Evolutionary conservation across 78 protist species (phyloP), one percentile per base, ranked within the genome.

Genomic region (Anaeramoeba flamelloides): DNA sequence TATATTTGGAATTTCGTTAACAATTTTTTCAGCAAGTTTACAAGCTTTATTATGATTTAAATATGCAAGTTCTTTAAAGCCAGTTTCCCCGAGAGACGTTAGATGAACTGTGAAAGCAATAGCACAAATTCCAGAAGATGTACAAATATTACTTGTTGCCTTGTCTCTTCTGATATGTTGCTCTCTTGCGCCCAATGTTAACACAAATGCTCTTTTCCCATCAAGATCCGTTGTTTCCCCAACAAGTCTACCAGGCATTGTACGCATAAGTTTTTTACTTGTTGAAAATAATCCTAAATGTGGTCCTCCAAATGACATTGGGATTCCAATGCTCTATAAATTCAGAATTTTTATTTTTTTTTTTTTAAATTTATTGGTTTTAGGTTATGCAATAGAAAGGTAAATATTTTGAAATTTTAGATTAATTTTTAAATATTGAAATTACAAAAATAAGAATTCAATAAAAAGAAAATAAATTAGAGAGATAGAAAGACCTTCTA

Each of bases 81-180:
- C 84, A 12, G 1, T 4, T 36, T 65, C 78, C n/a, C 84, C 84
- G 4, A 82, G 41, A 26, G 31, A n/a, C 32, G 84, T 2, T 12
- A 82, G 39, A 53, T 82, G 84, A n/a, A 74, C 41, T 0, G 79
- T 3, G 1, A 82, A 76, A 53, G 78, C 8, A 8, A 38, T 32
- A 31, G 84, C 84, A 34, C 17, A 8, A 4, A 82, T 33, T 2
- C 79, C 76, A 39, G 84, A 64, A 26, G 78, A 12, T 36, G 84
- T 82, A 74, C 84, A 82, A 74, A 82, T 82, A 32, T 82, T 82
- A 31, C 81, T 77, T 17, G 84, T 82, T 36, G 84, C 84, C 41
- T 75, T 75, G 22, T 82, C 79, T 39, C 84, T 40, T 8, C 41
- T 40, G 41, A 82, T 82, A 38, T 82, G 84, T 31, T 82, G 84